Conservation (phyloP, 805 yeast genomes). For the Kodamaea nitidulidarum region DNA sequence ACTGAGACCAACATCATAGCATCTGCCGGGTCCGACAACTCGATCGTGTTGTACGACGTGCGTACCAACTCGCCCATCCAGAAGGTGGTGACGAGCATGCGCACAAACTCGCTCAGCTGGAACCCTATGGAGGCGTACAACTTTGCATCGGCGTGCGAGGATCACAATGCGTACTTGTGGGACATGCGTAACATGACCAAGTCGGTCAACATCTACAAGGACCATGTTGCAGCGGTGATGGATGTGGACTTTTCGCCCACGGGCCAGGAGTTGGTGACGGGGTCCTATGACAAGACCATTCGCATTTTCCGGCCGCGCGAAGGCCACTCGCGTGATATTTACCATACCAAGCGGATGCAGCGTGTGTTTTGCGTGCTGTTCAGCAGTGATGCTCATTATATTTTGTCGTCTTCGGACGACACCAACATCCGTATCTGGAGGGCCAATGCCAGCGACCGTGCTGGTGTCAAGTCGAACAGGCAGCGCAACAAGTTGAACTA, state of each 20-base stretch:
- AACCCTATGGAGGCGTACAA: constrained; percentile 97
- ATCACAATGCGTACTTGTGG: constrained; percentile 90
- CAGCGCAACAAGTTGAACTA: constrained; percentile 83
- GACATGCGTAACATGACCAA: constrained; percentile 91
- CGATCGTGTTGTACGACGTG: constrained; percentile 84
- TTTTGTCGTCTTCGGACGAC: constrained; percentile 91
- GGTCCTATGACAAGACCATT: constrained; percentile 90
- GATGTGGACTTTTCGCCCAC: constrained; percentile 95
- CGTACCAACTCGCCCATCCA: constrained; percentile 91
- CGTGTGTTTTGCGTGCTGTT: constrained; percentile 79
- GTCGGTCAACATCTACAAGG: constrained; percentile 82
- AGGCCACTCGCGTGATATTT: constrained; percentile 93
- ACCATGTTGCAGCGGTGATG: constrained; percentile 93
- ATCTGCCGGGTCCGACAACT: constrained; percentile 79
- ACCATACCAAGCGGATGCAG: constrained; percentile 98
- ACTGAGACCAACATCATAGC: constrained; percentile 89
- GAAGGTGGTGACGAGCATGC: constrained; percentile 75
- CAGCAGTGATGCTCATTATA: constrained; percentile 85
- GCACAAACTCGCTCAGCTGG: constrained; percentile 88
- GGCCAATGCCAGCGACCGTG: constrained; percentile 76
- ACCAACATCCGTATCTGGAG: constrained; percentile 95
- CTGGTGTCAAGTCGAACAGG: constrained; percentile 74
- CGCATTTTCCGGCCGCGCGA: constrained; percentile 70
- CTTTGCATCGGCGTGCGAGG: constrained; percentile 90
- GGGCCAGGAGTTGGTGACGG: constrained; percentile 93